Conservation (phyloP, 1,284 basidiomycete species). For the Rugosomyces carneus region DNA sequence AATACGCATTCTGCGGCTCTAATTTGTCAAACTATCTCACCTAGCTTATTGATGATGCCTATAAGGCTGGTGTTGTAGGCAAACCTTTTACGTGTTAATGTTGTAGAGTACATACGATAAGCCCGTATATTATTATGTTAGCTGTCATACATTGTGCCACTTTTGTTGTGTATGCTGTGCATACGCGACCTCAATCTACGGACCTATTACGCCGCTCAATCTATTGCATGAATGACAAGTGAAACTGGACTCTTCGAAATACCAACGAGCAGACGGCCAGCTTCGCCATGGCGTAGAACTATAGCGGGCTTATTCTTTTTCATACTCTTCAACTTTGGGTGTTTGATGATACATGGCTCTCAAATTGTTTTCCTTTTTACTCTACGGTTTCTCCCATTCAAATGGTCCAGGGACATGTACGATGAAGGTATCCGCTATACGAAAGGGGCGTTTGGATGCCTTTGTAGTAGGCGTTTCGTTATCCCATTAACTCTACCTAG, state of each 20-base stretch:
- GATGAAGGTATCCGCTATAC: slow-evolving; percentile 69
- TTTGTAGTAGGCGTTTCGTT: slow-evolving; percentile 52
- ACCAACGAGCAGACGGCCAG: slow-evolving; percentile 55
- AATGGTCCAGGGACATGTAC: slow-evolving; percentile 46
- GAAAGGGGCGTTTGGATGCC: slow-evolving; percentile 74
- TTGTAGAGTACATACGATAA: no score
- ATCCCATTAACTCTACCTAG: neutral
- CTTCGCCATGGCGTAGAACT: slow-evolving; percentile 46
- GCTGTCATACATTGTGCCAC: neutral
- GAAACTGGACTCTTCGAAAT: slow-evolving; percentile 35
- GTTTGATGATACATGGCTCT: slow-evolving; percentile 61
- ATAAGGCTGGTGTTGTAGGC: slow-evolving; percentile 37
- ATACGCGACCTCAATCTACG: neutral
- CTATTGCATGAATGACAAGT: slow-evolving; percentile 14
- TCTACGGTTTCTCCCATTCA: slow-evolving; percentile 51
- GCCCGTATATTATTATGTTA: no score
- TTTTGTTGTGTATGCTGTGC: neutral
- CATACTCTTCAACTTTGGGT: slow-evolving; percentile 61
- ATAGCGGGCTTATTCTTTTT: slow-evolving; percentile 49
- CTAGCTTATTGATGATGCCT: slow-evolving; percentile 47
- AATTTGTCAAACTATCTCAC: neutral
- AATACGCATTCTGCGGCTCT: neutral
- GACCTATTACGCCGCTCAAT: neutral
- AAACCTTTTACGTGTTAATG: slow-evolving; percentile 44
- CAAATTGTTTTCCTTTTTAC: slow-evolving; percentile 70